Base-by-base conservation (phyloP, 108 stramenopile species). In the Fragilariopsis cylindrus region DNA sequence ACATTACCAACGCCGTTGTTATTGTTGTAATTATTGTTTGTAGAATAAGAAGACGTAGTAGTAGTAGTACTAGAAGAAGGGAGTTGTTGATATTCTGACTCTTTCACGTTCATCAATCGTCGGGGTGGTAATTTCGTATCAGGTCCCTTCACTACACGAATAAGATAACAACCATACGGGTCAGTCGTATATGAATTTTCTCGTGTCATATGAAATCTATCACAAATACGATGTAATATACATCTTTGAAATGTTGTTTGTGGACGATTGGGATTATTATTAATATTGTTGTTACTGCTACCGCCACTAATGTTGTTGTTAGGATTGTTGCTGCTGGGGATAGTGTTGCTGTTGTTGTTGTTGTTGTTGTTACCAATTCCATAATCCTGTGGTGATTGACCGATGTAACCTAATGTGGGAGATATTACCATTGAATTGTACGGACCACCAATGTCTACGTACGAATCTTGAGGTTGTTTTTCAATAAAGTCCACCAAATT, bases 201-300 rank as follows among this genome's bases (percentile, higher is more conserved):
- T 42, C 96, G 79, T 39, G 82, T 55, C 72, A 97, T 92, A 50
- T 74, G 57, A 72, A 97, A 97, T 7, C 97, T 86, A 81, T 94
- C 93, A 21, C 92, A 92, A 54, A 97, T 81, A 30, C 97, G 94
- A 81, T 97, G 96, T 50, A 94, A 60, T 60, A 94, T 74, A 30
- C 90, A 81, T 55, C 97, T 80, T 69, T 97, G 97, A 76, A 96
- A 97, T 55, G 84, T 85, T 16, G 94, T 92, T 69, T 88, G 88
- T 39, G 82, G 71, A 49, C 76, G 75, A 30, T 30, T 30, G 30
- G 30, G 30, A 30, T 30, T 30, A 30, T 30, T 30, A 30, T 30
- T 30, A 18, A 57, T 73, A 82, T 8, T 72, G 2, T 30, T 85
- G 79, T 65, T 72, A 30, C 30, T 30, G 30, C 2, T 30, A 30